Conservation (phyloP, 2,329 filamentous ascomycete species). For the Orbilia oligospora region DNA sequence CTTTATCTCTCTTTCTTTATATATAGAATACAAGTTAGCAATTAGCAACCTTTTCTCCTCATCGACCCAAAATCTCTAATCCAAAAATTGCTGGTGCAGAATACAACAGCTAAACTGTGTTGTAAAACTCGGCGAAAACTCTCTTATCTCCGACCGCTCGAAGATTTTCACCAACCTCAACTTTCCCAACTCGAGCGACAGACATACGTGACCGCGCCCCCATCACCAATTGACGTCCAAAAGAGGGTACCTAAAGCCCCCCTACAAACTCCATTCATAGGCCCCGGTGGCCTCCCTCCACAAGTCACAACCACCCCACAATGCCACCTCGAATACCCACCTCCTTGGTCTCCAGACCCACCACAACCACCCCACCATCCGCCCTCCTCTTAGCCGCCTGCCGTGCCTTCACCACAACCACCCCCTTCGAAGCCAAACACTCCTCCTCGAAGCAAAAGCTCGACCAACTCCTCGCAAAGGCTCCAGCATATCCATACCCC, state of each 20-base stretch:
- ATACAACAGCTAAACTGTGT: slow-evolving; percentile 3
- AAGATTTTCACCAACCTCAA: slow-evolving; percentile 58
- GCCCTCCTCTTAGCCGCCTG: slow-evolving; percentile 26
- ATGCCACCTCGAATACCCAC: slow-evolving; percentile 59
- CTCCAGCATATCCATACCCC: slow-evolving; percentile 81
- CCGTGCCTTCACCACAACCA: slow-evolving; percentile 65
- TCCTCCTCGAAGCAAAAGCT: slow-evolving; percentile 67
- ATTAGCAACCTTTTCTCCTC: background rate
- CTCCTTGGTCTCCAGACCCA: slow-evolving; percentile 26
- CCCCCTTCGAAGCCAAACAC: slow-evolving; percentile 64
- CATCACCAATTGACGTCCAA: slow-evolving; percentile 41
- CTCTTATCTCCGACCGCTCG: slow-evolving; percentile 46
- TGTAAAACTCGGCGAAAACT: slow-evolving; percentile 15
- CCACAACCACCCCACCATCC: slow-evolving; percentile 29
- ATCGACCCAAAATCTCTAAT: background rate
- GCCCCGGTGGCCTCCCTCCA: slow-evolving; percentile 42
- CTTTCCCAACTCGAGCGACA: slow-evolving; percentile 10
- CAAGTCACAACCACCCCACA: slow-evolving; percentile 10
- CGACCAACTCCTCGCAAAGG: slow-evolving; percentile 63
- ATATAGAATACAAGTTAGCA: background rate
- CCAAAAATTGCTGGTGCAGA: background rate
- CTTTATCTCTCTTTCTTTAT: background rate
- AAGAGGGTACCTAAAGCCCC: slow-evolving; percentile 28
- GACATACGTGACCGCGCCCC: slow-evolving; percentile 2
- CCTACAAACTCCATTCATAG: slow-evolving; percentile 7